A percentile compares a stretch with the other conserved stretches of the same genome.
Evolutionary conservation across 75 land plant species (phyloP).

Genomic region (Picea glauca): DNA sequence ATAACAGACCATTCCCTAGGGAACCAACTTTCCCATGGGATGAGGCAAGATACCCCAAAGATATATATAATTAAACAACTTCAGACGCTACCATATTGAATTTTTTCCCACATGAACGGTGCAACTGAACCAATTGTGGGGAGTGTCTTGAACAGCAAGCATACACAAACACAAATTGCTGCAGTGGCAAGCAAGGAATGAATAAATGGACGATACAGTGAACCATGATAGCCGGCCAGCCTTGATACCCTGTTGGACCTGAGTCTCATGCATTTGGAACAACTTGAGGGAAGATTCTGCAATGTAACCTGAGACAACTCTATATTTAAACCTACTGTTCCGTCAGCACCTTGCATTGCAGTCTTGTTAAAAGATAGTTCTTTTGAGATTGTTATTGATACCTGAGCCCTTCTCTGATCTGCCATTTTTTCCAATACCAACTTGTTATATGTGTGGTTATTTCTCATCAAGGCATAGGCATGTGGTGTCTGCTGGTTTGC

Average conservation of each 20-base stretch:
- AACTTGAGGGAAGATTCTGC: constrained; percentile 4
- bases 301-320: background rate
- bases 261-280: constrained; percentile 1
- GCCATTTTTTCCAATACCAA: constrained; percentile 6
- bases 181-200: constrained; percentile 33
- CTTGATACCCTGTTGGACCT: background rate
- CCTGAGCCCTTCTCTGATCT: background rate
- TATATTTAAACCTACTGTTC: background rate
- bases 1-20: background rate
- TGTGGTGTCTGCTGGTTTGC: constrained; percentile 25
- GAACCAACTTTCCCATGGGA: background rate
- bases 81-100: background rate
- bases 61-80: background rate
- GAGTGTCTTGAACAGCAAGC: constrained; percentile 19
- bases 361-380: background rate
- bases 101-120: constrained; percentile 5
- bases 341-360: constrained; percentile 1
- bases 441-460: constrained; percentile 10
- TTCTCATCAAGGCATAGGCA: constrained; percentile 15
- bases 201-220: constrained; percentile 27
- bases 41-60: background rate
- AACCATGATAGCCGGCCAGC: constrained; percentile 9
- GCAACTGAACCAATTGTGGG: background rate
- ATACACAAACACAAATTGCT: constrained; percentile 45
- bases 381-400: constrained; percentile 9